phyloP scores from a whole-genome alignment of 768 basidiomycete species.

The Fibroporia radiculosa region DNA sequence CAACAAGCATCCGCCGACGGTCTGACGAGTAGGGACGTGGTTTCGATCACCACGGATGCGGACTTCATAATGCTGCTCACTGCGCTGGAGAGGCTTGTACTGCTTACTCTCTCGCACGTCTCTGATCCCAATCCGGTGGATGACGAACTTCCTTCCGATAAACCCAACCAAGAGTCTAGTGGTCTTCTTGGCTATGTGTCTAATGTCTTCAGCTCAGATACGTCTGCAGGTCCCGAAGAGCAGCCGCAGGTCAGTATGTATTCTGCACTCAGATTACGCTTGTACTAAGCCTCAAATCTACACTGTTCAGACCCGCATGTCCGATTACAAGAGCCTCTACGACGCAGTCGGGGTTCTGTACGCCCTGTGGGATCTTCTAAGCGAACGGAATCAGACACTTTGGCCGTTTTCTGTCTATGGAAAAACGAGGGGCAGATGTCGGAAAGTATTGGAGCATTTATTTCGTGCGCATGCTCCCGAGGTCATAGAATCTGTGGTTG shows the following conservation, averaged over 20 bases:
- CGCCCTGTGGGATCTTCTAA: conserved; percentile 59
- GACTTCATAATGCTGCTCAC: conserved; percentile 82
- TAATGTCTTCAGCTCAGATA: conserved; percentile 81
- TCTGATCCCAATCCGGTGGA: conserved; percentile 42
- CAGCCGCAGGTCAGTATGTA: conserved; percentile 43
- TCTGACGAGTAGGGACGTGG: conserved; percentile 33
- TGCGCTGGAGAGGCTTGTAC: conserved; percentile 73
- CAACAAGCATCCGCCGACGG: conserved; percentile 33
- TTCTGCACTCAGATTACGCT: not conserved
- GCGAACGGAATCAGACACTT: conserved; percentile 23
- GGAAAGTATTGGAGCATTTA: conserved; percentile 75
- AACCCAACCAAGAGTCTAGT: conserved; percentile 41
- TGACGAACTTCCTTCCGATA: conserved; percentile 46
- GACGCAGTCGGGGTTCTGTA: conserved; percentile 78
- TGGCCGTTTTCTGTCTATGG: conserved; percentile 55
- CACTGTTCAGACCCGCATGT: conserved; percentile 50
- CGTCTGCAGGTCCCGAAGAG: conserved; percentile 39
- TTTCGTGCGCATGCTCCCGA: conserved; percentile 77
- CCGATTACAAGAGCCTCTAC: conserved; percentile 69
- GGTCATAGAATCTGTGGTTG: conserved; percentile 76
- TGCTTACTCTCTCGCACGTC: conserved; percentile 60
- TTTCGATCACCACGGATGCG: conserved; percentile 57
- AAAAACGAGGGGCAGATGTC: conserved; percentile 61
- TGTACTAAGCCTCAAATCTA: not conserved
- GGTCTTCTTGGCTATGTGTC: conserved; percentile 88